Percentiles rank a stretch among this genome's conserved stretches.
phyloP scores from a whole-genome alignment of 2,329 filamentous ascomycete genomes.

The Botrytis medusae region DNA sequence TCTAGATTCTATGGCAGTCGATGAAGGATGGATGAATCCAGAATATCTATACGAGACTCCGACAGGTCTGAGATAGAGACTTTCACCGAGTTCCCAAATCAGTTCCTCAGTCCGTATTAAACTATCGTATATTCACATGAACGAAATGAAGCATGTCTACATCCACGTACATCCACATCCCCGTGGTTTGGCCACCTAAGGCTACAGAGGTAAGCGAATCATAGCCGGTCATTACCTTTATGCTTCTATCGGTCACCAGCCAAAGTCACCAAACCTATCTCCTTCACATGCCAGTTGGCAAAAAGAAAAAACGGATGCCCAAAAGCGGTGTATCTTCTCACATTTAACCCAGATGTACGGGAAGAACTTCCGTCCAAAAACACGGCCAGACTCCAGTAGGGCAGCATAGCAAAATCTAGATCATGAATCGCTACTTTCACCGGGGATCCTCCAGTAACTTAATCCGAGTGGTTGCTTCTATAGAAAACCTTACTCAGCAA shows the following conservation, averaged over 20 bases:
- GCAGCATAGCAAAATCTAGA: constrained; percentile 3
- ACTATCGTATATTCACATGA: neutral
- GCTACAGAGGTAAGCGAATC: neutral
- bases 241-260: neutral
- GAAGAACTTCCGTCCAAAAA: neutral
- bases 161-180: neutral
- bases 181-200: neutral
- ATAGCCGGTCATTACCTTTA: neutral
- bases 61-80: neutral
- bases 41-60: neutral
- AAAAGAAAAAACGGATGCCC: neutral
- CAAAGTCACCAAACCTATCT: neutral
- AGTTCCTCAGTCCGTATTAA: neutral
- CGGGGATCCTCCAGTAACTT: neutral
- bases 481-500: neutral
- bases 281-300: neutral
- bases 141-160: neutral
- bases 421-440: neutral
- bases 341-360: neutral
- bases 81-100: constrained; percentile 1
- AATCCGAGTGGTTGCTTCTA: neutral
- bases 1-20: neutral
- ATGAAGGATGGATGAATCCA: neutral
- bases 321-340: neutral
- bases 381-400: neutral